Base-by-base conservation (phyloP, 257 asterid genomes). In the Nicotiana knightiana region DNA sequence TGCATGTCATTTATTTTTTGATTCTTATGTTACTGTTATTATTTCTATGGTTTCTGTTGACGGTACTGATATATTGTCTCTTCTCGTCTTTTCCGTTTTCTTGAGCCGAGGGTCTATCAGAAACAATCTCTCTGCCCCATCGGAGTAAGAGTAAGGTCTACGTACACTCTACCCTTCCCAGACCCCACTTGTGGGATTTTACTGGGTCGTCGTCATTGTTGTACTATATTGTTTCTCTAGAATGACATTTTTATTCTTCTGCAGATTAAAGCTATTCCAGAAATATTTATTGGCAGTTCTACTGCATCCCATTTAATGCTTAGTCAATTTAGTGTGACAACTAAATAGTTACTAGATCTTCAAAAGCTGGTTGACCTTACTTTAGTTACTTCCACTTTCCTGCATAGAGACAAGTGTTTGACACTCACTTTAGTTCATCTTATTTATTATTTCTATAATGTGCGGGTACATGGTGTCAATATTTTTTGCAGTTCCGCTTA, bases 401-500 rank as follows among this genome's bases (percentile, higher is more conserved):
- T 73, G 62, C 79, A 26, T 48, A 51, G 63, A 26, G 79, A 51
- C 43, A 26, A 73, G 9, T 51, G 28, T 73, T 73, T 75, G 79
- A 46, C 79, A 73, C 43, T 75, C 62, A 75, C 26, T 48, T 75
- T 26, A 4, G 79, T 75, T 75, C 79, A 73, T 75, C 63, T 48
- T 26, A 39, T 75, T 61, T 73, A 24, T 46, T 73, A 15, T 26
- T 51, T 51, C 43, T 13, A 75, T 26, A 15, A 48, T 75, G 26
- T 48, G 26, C 2, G 11, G 7, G 4, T 46, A 21, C 48, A 35
- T 15, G 62, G 26, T 75, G 43, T 51, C 79, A n/a, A 79, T 71
- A 16, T 88, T 86, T 86, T 43, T 87, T 90, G 89, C 97, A 94
- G 98, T 93, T 94, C 83, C 87, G 96, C 89, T 84, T 94, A 70